Base-by-base conservation (phyloP, 371 early-diverging fungal genomes). In the Entomophthora muscae region DNA sequence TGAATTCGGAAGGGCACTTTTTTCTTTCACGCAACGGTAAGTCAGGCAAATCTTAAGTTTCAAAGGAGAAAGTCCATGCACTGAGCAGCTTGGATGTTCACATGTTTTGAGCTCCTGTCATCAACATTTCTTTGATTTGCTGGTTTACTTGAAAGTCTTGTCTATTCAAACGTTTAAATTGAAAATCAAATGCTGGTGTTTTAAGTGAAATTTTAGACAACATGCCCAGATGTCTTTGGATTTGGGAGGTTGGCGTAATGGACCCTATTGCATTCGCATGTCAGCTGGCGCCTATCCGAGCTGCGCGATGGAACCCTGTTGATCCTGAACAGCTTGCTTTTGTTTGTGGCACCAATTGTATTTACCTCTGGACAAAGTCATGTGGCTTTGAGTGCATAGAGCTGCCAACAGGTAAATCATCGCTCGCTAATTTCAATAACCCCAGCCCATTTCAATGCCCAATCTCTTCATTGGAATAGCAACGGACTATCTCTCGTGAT, bases 191-290 rank as follows among this genome's bases (percentile, higher is more conserved):
- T n/a, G n/a, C n/a, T n/a, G n/a, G n/a, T n/a, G n/a, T n/a, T n/a
- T n/a, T n/a, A n/a, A n/a, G n/a, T n/a, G n/a, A n/a, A n/a, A n/a
- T n/a, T n/a, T 3, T 52, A 78, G 80, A 80, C 59, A 75, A 75
- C 59, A 76, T 77, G 75, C 77, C 81, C 13, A 71, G 65, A 53
- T 59, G 67, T 28, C 71, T 81, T 3, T 81, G 78, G 77, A 73
- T 81, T 51, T 79, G 80, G 78, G 70, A 77, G 58, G 52, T 78
- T 24, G 31, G 63, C 5, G 56, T 53, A 0, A 60, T 76, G 12
- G 66, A 64, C 1, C 76, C 72, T 57, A 64, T 72, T 0, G 76
- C 72, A 7, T 64, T 78, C 26, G 67, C 78, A 27, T 67, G 69
- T 32, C 82, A 82, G 66, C 27, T 65, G 32, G 24, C 22, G 10